Base-by-base conservation (phyloP, 2,329 filamentous ascomycete genomes). In the Leptodontidium sp. region DNA sequence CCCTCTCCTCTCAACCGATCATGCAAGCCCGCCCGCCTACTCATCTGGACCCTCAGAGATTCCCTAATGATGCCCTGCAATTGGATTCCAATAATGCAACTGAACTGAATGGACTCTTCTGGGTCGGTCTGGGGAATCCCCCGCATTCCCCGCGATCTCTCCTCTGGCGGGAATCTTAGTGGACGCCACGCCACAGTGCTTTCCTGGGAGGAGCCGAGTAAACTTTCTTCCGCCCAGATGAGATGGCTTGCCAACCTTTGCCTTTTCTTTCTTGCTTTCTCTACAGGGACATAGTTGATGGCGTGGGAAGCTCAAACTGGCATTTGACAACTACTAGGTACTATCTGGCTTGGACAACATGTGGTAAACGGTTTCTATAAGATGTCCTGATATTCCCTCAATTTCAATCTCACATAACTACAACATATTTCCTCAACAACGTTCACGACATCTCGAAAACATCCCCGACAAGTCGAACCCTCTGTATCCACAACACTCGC, bases 61-160 rank as follows among this genome's bases (percentile, higher is more conserved):
- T 3, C 29, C 29, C 29, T 40, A 35, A 9, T 5, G 38, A 9
- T 9, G 38, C 38, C 38, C 11, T 40, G 8, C 8, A 12, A 40
- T 40, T 7, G 5, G 38, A 40, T 6, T 40, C 38, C 38, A 11
- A 40, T 40, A 11, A 40, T 40, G 11, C 38, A 40, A 40, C 8
- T 40, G 38, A 40, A 40, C 8, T 40, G 38, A 40, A 40, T 40
- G 38, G 38, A 40, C 38, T 40, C 38, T 7, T 43, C 21, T 32
- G 35, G 32, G 45, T 24, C 24, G 45, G 65, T 55, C 57, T 62
- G 65, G 65, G 65, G 65, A 45, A n/a, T 49, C 38, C 15, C 15
- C 65, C 53, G 24, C 24, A 40, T 55, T 57, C 65, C 65, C 65
- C 65, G 55, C 55, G 53, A 14, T 55, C 40, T 15, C 24, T 14